Evolutionary conservation across 495 filamentous ascomycete genomes (phyloP), one percentile per base, ranked within the genome.

Genomic region (Penicillium goetzii): DNA sequence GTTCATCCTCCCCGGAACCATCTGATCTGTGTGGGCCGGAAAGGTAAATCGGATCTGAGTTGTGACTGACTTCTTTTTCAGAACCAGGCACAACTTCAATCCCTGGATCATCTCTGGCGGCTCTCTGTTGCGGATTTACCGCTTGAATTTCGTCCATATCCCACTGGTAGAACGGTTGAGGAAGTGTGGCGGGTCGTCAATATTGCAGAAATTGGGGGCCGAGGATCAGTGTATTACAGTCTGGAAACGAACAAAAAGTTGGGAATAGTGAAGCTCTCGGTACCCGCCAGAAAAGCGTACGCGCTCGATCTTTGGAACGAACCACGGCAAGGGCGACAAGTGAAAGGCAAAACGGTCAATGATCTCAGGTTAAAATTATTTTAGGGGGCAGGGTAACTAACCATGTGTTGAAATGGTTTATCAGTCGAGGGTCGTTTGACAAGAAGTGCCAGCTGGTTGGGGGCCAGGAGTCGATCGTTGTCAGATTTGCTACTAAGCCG

Each of bases 31-130:
- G 9, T 32, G 49, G 49, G 2, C 49, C 49, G 3, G 23, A 30
- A n/a, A 52, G 12, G 8, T 52, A 52, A 9, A 52, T 52, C 11
- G 49, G 49, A n/a, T 52, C 23, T 10, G 8, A 10, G 19, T 52
- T 52, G 4, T n/a, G 19, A 30, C 23, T 19, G 49, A 52, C 49
- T 52, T 52, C 14, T 52, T 52, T 52, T 11, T 52, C 49, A n/a
- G 23, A 52, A 52, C n/a, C 49, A 3, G 49, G 49, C 14, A 30
- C 49, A 21, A 52, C 49, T 52, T 52, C 17, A 7, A 52, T 17
- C 5, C 49, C 49, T 0, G 49, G 49, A 28, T 52, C 25, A 30
- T 52, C 49, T 11, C 49, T 28, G 11, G 2, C 17, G 17, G 49
- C 12, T 52, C 49, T n/a, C 28, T 9, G 21, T n/a, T 52, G 49